These are phyloP conservation scores for Mitragyna speciosa DNA, from an alignment of 257 asterid species.

Conservation along the genomic window DNA sequence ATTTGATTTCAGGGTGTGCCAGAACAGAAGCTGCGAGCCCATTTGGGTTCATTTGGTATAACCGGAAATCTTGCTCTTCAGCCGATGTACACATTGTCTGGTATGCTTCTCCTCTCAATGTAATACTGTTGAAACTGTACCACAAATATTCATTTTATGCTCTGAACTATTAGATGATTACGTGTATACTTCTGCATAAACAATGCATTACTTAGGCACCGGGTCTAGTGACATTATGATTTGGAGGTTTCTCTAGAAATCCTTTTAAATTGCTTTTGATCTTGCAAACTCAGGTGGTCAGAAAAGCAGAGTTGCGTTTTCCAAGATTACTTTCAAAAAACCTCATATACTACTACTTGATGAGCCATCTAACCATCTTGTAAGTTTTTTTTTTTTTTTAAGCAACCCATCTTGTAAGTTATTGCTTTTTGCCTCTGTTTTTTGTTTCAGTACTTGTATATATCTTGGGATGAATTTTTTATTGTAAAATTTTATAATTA, in stretches of 20 bases:
- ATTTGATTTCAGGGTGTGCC: conserved; percentile 76
- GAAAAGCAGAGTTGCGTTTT: conserved; percentile 97
- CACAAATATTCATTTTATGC: background rate
- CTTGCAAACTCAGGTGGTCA: conserved; percentile 73
- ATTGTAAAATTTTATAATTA: background rate
- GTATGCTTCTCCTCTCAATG: conserved; percentile 33
- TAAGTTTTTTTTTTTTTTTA: too few species aligned
- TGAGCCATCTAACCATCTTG: conserved; percentile 98
- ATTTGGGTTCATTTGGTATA: conserved; percentile 94
- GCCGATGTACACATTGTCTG: conserved; percentile 98
- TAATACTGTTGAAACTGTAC: background rate
- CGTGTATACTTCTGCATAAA: background rate
- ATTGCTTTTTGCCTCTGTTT: background rate
- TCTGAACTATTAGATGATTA: background rate
- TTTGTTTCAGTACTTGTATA: conserved; percentile 3
- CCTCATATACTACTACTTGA: conserved; percentile 96
- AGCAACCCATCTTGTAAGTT: conserved; percentile 83
- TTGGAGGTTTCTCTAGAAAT: background rate
- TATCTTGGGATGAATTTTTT: background rate
- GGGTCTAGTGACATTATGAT: conserved; percentile 6
- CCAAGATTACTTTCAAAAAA: conserved; percentile 95
- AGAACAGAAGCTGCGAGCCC: conserved; percentile 90
- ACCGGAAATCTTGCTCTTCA: conserved; percentile 99
- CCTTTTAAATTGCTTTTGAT: conserved; percentile 5
- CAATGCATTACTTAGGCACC: background rate